phyloP scores from a whole-genome alignment of 176 grass and related monocot genomes.

The Otatea glauca region DNA sequence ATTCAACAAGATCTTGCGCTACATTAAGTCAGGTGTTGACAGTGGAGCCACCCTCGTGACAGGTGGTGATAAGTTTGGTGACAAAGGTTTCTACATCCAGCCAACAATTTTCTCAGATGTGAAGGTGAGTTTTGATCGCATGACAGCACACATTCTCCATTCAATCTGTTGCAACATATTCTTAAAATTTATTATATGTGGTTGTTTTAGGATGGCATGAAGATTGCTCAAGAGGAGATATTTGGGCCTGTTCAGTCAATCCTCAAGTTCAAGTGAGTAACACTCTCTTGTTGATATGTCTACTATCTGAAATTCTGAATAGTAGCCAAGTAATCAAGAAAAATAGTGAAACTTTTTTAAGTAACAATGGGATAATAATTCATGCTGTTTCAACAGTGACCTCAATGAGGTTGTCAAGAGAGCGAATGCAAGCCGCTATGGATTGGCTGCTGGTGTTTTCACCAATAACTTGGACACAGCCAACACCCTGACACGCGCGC shows the following conservation, averaged over 20 bases:
- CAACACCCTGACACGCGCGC: slow-evolving; percentile 72
- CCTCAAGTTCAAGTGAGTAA: slow-evolving; percentile 72
- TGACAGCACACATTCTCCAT: not conserved
- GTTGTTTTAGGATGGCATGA: slow-evolving; percentile 64
- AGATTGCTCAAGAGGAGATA: slow-evolving; percentile 76
- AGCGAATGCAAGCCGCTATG: slow-evolving; percentile 65
- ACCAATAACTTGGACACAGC: slow-evolving; percentile 85
- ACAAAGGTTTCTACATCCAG: slow-evolving; percentile 90
- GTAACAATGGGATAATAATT: not conserved
- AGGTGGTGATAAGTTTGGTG: slow-evolving; percentile 75
- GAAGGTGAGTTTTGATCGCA: slow-evolving; percentile 51
- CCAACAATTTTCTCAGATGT: slow-evolving; percentile 96
- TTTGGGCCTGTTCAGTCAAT: slow-evolving; percentile 74
- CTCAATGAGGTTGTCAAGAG: slow-evolving; percentile 62
- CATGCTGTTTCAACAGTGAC: slow-evolving; percentile 27
- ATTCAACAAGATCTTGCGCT: slow-evolving; percentile 81
- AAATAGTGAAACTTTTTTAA: not conserved
- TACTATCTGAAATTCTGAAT: not conserved
- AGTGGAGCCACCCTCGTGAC: slow-evolving; percentile 69
- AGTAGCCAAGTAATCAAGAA: not conserved
- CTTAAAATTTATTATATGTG: not conserved
- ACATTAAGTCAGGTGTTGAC: slow-evolving; percentile 72
- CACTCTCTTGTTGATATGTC: not conserved
- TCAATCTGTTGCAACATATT: not conserved
- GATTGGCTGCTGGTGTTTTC: slow-evolving; percentile 87